Percentiles rank a stretch among this genome's conserved stretches.
Conservation (phyloP, 2,329 filamentous ascomycete genomes). For the Colletotrichum coccodes region DNA sequence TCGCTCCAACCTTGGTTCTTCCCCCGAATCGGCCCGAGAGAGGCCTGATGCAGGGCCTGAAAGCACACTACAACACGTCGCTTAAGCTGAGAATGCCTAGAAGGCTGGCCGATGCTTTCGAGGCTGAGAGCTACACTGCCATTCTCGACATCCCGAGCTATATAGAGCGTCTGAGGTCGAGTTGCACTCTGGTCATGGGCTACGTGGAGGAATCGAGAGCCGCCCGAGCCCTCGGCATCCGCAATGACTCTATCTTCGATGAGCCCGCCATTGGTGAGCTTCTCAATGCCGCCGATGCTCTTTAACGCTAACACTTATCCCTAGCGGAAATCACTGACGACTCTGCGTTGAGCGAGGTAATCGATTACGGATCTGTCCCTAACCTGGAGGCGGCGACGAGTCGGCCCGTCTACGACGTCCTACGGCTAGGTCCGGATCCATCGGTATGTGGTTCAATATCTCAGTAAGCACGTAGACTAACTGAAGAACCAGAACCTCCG, state of each 20-base stretch:
- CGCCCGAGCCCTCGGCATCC: constrained; percentile 52
- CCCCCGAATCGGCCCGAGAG: constrained; percentile 28
- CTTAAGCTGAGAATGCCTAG: constrained; percentile 57
- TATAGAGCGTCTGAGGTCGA: constrained; percentile 54
- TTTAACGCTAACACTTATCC: constrained; percentile 30
- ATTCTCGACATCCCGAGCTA: constrained; percentile 58
- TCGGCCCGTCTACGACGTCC: constrained; percentile 52
- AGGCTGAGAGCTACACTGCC: constrained; percentile 61
- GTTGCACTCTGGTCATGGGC: constrained; percentile 63
- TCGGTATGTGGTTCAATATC: constrained; percentile 52
- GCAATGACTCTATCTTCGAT: constrained; percentile 52
- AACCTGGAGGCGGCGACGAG: constrained; percentile 52
- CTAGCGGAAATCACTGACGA: constrained; percentile 54
- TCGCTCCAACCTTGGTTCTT: constrained; percentile 57
- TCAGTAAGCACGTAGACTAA: neutral
- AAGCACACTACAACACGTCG: constrained; percentile 56
- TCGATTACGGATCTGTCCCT: constrained; percentile 64
- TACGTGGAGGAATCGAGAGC: constrained; percentile 62
- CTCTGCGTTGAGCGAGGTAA: constrained; percentile 51
- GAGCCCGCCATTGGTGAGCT: constrained; percentile 58
- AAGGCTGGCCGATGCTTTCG: constrained; percentile 57
- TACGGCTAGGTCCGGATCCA: constrained; percentile 61
- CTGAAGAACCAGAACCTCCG: constrained; percentile 54
- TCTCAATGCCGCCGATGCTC: accelerated
- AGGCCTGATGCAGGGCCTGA: constrained; percentile 53